These are phyloP conservation scores for Heterobasidion irregulare DNA, from an alignment of 1,284 basidiomycete genomes.

Conservation along the genomic window DNA sequence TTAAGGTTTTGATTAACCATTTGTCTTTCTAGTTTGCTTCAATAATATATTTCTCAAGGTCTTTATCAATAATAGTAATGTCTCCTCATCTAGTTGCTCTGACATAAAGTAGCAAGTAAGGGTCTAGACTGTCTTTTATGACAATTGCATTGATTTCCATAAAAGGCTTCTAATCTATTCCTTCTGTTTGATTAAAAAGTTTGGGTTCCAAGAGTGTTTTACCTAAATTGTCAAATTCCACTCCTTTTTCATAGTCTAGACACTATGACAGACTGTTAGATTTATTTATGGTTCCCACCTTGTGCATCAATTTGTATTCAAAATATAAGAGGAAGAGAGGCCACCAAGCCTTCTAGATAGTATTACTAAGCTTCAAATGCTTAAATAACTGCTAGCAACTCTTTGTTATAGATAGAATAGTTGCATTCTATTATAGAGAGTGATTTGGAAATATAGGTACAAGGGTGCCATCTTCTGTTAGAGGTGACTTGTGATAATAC, in stretches of 20 bases:
- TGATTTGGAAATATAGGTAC: conserved; percentile 19
- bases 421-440: conserved; percentile 21
- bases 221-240: background rate
- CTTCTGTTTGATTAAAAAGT: conserved; percentile 4
- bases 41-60: background rate
- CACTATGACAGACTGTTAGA: conserved; percentile 32
- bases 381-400: conserved; percentile 29
- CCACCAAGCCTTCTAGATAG: conserved; percentile 20
- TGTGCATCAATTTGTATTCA: background rate
- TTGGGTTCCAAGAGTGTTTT: background rate
- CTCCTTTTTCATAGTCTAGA: conserved; percentile 23
- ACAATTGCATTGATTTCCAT: too few relatives aligned
- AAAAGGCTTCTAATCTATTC: conserved; percentile 1
- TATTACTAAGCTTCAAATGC: conserved; percentile 30
- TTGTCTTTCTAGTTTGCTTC: background rate
- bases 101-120: background rate
- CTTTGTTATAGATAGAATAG: conserved; percentile 13
- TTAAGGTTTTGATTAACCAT: background rate
- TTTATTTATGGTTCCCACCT: conserved; percentile 9
- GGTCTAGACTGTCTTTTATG: too few relatives aligned
- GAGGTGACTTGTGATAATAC: conserved; percentile 10
- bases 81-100: background rate
- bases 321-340: background rate
- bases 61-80: background rate
- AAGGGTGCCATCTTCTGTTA: conserved; percentile 13